Base-by-base conservation (phyloP, 2,329 filamentous ascomycete species). In the Fusarium scirpi region DNA sequence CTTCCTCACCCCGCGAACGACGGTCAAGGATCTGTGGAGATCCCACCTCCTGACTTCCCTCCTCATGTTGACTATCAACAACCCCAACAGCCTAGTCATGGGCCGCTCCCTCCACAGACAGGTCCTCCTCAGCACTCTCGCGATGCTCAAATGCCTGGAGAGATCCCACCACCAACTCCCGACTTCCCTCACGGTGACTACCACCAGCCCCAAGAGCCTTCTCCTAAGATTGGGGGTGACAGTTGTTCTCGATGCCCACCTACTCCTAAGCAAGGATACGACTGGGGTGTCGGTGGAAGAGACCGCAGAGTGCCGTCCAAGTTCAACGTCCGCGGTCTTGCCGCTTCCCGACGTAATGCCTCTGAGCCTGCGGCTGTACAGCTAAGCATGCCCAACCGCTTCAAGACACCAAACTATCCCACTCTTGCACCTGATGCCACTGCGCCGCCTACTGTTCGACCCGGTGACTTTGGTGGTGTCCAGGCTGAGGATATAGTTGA, bases 211-310 rank as follows among this genome's bases (percentile, higher is more conserved):
- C 29, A 15, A 30, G 29, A 30, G 2, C 13, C 34, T n/a, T n/a
- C 34, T 12, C 18, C 34, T 12, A 1, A n/a, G 6, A 4, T n/a
- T 12, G 18, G 1, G 3, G 18, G 34, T 38, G 34, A n/a, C 18
- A 7, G 3, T 38, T n/a, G 5, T 38, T n/a, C 34, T 7, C 34
- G 5, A 6, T n/a, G 3, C 6, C 34, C 34, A 38, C 1, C 0
- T 38, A 3, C 18, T 38, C 1, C 6, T n/a, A 0, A 38, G 34
- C 0, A 0, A n/a, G 18, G 3, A 11, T 38, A 6, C 18, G 18
- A n/a, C 10, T 7, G 18, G 34, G 34, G 18, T n/a, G 18, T 34
- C 30, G 8, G 18, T 10, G 16, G 5, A 18, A 11, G 18, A 5
- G 32, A 34, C 8, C 32, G 8, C 32, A 18, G 4, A 5, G 34